phyloP scores from a whole-genome alignment of 495 filamentous ascomycete genomes.

The Lepraria neglecta region DNA sequence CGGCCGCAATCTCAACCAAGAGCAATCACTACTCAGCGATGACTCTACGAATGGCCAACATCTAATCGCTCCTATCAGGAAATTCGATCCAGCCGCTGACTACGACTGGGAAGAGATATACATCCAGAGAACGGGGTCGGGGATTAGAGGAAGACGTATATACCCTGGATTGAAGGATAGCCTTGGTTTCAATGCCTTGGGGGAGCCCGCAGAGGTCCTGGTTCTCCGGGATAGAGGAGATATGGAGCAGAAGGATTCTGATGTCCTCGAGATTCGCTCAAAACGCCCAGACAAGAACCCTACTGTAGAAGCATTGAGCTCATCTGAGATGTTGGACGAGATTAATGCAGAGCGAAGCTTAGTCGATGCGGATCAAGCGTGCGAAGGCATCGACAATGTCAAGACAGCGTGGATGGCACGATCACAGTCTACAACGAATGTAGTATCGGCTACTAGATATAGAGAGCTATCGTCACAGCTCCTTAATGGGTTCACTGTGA shows the following conservation, averaged over 20 bases:
- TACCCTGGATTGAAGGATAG: conserved; percentile 1
- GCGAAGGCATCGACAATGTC: conserved; percentile 21
- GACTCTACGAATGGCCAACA: not conserved
- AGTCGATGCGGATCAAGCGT: conserved; percentile 19
- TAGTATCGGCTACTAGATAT: conserved; percentile 11
- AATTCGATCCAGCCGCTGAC: not conserved
- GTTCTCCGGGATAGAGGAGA: conserved; percentile 28
- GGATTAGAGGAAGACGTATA: not conserved
- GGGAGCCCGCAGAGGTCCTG: conserved; percentile 40
- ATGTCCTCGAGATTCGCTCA: not conserved
- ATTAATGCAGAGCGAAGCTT: conserved; percentile 23
- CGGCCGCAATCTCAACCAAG: not conserved
- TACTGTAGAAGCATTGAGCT: conserved; percentile 7
- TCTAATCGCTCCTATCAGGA: conserved; percentile 1
- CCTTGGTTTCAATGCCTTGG: conserved; percentile 37
- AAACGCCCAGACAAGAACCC: conserved; percentile 1
- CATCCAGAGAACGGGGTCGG: not conserved
- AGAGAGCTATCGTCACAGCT: conserved; percentile 16
- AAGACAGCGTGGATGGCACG: conserved; percentile 13
- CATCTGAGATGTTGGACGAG: conserved; percentile 21
- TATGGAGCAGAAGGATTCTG: not conserved
- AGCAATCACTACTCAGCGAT: conserved; percentile 7
- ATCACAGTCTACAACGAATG: not conserved
- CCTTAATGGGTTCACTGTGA: conserved; percentile 20
- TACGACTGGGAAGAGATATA: not conserved